Base-by-base conservation (phyloP, 495 filamentous ascomycete species). In the Podospora appendiculata region DNA sequence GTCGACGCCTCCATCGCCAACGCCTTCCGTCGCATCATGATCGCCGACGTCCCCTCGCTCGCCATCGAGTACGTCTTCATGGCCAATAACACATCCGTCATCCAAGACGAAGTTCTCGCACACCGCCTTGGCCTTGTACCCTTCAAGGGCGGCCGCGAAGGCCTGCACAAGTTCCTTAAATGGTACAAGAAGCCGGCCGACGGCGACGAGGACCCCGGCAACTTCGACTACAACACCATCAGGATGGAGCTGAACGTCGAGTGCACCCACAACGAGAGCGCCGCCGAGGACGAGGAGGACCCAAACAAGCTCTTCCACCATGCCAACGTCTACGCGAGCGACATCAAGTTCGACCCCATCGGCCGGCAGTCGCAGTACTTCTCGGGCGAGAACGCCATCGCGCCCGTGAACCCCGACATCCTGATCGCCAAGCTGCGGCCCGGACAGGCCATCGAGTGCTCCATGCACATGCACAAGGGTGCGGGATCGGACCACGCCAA, bases 401-500 rank as follows among this genome's bases (percentile, higher is more conserved):
- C 71, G 39, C 83, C 92, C 11, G 82, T 89, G 48, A 87, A 97
- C 70, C 91, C 93, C 1, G 88, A 96, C 57, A 96, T 99, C 45
- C 73, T 99, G 25, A 80, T 99, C 59, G 90, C 90, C 51, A 99
- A 99, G 71, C 73, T 99, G 60, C 84, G 94, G 35, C 94, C 94
- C 0, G 89, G 88, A 0, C 94, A 99, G 74, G 78, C 80, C 56
- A 85, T 99, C 57, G 76, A 88, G 51, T 66, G 95, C 51, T 79
- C 86, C 52, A 80, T 92, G 78, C 90, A 95, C 71, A 88, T 88
- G 68, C 80, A 92, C 69, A 96, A 96, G 70, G 94, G 94, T 19
- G 85, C 93, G 50, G 94, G 94, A 13, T 85, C 83, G 51, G 93
- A 97, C 71, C 94, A 99, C 69, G 88, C 94, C 45, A 99, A 99